Evolutionary conservation across 371 early-diverging fungal genomes (phyloP).

Genomic region (Rhizopus sp.): DNA sequence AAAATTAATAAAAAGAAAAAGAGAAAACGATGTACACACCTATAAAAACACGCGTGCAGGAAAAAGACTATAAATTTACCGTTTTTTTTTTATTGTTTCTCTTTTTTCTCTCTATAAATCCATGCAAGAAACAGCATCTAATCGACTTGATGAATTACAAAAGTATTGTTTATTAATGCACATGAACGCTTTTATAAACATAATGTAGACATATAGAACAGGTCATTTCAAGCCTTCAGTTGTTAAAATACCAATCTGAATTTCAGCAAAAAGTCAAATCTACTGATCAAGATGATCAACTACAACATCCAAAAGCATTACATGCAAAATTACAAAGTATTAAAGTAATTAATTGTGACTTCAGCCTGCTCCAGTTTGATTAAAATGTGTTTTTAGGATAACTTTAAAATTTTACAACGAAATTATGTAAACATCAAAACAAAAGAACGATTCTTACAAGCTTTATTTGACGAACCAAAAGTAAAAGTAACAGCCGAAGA

Average conservation of each 20-base stretch:
- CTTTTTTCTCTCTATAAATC: not conserved
- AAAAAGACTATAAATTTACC: too few relatives aligned
- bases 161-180: not conserved
- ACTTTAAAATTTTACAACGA: not conserved
- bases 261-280: not conserved
- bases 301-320: conserved; percentile 4
- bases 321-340: not conserved
- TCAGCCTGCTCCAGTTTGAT: not conserved
- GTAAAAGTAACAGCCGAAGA: not conserved
- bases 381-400: not conserved
- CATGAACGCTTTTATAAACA: not conserved
- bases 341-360: not conserved
- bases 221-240: not conserved
- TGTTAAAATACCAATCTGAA: not conserved
- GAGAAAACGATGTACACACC: not conserved
- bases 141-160: not conserved
- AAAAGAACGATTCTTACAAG: conserved; percentile 12
- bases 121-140: not conserved
- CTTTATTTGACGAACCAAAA: conserved; percentile 14
- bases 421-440: conserved; percentile 1
- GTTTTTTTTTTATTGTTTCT: not conserved
- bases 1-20: conserved; percentile 14
- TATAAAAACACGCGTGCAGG: not conserved
- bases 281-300: not conserved
- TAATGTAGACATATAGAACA: not conserved